phyloP scores from a whole-genome alignment of 768 basidiomycete genomes.

The Lentinus brumalis region DNA sequence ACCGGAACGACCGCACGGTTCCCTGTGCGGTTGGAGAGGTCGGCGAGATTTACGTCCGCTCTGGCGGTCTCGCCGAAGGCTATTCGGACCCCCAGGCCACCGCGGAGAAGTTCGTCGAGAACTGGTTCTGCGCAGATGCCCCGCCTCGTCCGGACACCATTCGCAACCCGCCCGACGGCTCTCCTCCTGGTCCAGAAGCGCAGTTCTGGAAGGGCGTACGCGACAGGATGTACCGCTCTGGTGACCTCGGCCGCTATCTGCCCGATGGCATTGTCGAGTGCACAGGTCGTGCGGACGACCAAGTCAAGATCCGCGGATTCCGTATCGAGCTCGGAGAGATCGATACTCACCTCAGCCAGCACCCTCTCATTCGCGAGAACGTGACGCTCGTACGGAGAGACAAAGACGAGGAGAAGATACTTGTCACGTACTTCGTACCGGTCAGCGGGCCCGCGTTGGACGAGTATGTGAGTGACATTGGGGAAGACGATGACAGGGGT shows the following conservation, averaged over 20 bases:
- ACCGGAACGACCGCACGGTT: conserved; percentile 80
- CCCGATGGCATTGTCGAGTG: conserved; percentile 95
- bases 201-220: conserved; percentile 92
- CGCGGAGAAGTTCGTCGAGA: conserved; percentile 87
- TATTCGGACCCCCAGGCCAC: conserved; percentile 86
- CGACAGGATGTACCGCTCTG: conserved; percentile 97
- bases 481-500: conserved; percentile 52
- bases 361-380: conserved; percentile 94
- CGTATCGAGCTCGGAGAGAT: conserved; percentile 98
- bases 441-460: conserved; percentile 66
- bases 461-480: conserved; percentile 69
- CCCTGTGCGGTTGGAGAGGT: conserved; percentile 95
- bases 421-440: conserved; percentile 97
- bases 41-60: conserved; percentile 97
- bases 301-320: conserved; percentile 99
- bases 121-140: conserved; percentile 76
- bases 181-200: conserved; percentile 68
- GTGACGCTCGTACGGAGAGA: conserved; percentile 95
- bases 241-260: conserved; percentile 93
- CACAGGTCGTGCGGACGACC: conserved; percentile 95
- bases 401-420: conserved; percentile 99
- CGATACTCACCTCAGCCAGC: conserved; percentile 92
- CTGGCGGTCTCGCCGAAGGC: conserved; percentile 93
- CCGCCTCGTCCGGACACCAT: conserved; percentile 71
- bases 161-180: conserved; percentile 51